These are phyloP conservation scores for Solanum bukasovii DNA, from an alignment of 257 asterid genomes.

Conservation along the genomic window DNA sequence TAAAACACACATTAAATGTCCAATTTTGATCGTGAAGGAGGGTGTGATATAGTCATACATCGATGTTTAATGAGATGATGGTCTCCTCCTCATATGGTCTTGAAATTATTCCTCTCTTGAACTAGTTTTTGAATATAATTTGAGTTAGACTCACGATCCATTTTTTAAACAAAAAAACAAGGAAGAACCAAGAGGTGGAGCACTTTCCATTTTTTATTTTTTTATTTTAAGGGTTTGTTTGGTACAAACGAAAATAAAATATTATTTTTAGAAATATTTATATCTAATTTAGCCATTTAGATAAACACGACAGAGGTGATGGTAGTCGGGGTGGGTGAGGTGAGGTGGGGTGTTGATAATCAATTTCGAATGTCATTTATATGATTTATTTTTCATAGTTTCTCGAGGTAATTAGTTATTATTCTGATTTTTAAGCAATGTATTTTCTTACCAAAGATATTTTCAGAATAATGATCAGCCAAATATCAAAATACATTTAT, in stretches of 20 bases:
- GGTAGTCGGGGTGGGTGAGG: background rate
- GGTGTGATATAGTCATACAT: background rate
- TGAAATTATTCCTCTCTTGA: background rate
- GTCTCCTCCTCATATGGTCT: background rate
- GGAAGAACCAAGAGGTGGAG: too few species aligned
- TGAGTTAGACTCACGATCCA: background rate
- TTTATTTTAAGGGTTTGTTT: background rate
- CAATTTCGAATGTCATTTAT: background rate
- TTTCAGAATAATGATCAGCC: background rate
- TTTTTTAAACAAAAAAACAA: too few species aligned
- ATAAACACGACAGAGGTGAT: background rate
- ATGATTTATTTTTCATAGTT: background rate
- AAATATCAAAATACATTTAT: background rate
- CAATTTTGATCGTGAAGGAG: too few species aligned
- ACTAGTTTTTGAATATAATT: too few species aligned
- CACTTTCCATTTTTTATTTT: too few species aligned
- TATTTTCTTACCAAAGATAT: background rate
- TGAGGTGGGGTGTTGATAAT: background rate
- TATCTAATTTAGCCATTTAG: background rate
- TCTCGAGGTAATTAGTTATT: background rate
- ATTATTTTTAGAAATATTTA: background rate
- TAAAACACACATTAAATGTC: too few species aligned
- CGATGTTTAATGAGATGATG: too few species aligned
- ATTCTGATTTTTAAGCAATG: background rate
- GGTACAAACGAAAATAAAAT: background rate